phyloP scores from a whole-genome alignment of 306 rosid genomes.

The Fragaria ananassa region DNA sequence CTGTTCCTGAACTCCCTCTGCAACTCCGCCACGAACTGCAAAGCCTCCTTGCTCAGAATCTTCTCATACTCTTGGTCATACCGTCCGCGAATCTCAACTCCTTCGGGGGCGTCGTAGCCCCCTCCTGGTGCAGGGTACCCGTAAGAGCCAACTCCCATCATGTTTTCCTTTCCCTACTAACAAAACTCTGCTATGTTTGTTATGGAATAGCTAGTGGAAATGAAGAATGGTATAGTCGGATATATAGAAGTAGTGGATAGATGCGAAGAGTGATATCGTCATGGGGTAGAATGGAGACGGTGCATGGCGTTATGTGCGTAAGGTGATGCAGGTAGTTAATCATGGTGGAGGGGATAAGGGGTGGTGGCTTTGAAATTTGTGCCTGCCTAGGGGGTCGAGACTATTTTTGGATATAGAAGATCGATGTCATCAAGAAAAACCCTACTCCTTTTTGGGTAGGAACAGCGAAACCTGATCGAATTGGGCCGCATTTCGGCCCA shows the following conservation, averaged over 20 bases:
- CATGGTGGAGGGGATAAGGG: not conserved
- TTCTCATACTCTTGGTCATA: constrained; percentile 59
- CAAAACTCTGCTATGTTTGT: not conserved
- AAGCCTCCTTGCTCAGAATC: constrained; percentile 70
- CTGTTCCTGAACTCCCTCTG: constrained; percentile 74
- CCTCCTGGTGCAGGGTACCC: constrained; percentile 16
- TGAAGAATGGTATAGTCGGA: not conserved
- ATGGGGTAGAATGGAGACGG: constrained; percentile 25
- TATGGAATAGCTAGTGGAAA: not conserved
- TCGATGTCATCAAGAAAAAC: not conserved
- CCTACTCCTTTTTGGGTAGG: not conserved
- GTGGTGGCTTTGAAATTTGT: constrained; percentile 29
- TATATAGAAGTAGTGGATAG: constrained; percentile 14
- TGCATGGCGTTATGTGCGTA: constrained; percentile 34
- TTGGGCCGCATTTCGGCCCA: not conserved
- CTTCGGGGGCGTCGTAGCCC: constrained; percentile 64
- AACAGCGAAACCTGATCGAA: not conserved
- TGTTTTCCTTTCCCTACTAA: not conserved
- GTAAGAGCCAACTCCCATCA: constrained; percentile 40
- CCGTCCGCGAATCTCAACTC: constrained; percentile 71
- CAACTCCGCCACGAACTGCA: constrained; percentile 61
- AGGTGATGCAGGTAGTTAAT: constrained; percentile 1
- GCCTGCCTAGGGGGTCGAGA: constrained; percentile 38
- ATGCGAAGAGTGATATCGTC: not conserved
- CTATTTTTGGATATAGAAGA: not conserved